phyloP scores from a whole-genome alignment of 129 eudicot genomes.

The Centella asiatica region DNA sequence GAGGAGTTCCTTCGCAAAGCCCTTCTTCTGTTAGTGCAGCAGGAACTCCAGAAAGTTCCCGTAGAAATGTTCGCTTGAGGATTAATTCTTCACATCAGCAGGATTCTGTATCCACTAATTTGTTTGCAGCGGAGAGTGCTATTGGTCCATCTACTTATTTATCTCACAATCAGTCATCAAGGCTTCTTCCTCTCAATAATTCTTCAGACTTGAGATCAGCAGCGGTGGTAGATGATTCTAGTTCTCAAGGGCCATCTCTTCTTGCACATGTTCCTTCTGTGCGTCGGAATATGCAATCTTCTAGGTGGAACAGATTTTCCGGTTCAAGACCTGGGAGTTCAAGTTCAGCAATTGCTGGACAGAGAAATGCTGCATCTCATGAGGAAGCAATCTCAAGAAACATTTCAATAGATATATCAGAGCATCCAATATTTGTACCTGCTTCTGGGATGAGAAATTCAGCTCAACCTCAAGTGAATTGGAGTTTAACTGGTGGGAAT shows the following conservation, averaged over 20 bases:
- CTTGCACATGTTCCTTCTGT: constrained; percentile 29
- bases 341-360: constrained; percentile 26
- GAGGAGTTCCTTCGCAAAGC: constrained; percentile 30
- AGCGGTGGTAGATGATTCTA: constrained; percentile 22
- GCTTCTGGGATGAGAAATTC: constrained; percentile 34
- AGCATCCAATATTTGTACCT: constrained; percentile 62
- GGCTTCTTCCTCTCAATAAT: constrained; percentile 26
- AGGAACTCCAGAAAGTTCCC: constrained; percentile 37
- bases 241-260: constrained; percentile 25
- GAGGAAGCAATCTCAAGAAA: constrained; percentile 32
- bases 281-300: constrained; percentile 38
- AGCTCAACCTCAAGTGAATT: constrained; percentile 33
- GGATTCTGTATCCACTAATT: constrained; percentile 25
- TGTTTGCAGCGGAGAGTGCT: constrained; percentile 12
- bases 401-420: constrained; percentile 46
- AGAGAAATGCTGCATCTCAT: constrained; percentile 20
- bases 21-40: constrained; percentile 19
- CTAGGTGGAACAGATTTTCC: constrained; percentile 62
- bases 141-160: constrained; percentile 22
- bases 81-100: constrained; percentile 44
- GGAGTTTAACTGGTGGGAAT: constrained; percentile 35
- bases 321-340: constrained; percentile 41
- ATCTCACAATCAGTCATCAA: constrained; percentile 33
- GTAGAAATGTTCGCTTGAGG: constrained; percentile 57
- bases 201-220: constrained; percentile 32